phyloP scores from a whole-genome alignment of 2,329 filamentous ascomycete species.

The Tolypocladium ophioglossoides region DNA sequence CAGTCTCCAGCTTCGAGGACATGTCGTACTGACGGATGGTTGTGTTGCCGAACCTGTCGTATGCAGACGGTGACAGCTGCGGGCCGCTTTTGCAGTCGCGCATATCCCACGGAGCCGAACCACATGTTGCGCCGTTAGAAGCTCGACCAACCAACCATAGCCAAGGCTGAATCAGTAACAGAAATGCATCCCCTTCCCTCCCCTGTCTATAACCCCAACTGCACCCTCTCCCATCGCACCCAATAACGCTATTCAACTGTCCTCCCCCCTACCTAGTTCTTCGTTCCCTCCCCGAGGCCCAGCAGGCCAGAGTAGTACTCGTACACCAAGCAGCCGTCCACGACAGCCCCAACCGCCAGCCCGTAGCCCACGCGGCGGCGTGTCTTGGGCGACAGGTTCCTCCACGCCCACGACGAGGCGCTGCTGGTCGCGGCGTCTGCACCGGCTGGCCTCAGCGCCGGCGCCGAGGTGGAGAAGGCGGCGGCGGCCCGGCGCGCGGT shows the following conservation, averaged over 20 bases:
- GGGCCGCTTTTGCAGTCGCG: too few relatives aligned
- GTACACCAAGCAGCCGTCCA: conserved; percentile 16
- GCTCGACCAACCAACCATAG: too few relatives aligned
- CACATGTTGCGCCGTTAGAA: too few relatives aligned
- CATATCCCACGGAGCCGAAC: too few relatives aligned
- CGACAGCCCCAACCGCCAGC: conserved; percentile 6
- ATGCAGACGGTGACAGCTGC: too few relatives aligned
- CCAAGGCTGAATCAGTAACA: neutral
- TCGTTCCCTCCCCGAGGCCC: conserved; percentile 1
- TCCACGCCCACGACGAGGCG: conserved; percentile 13
- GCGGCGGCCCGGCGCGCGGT: conserved; percentile 7
- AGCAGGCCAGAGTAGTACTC: conserved; percentile 13
- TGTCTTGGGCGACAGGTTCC: conserved; percentile 14
- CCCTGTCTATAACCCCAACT: neutral
- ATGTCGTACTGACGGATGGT: too few relatives aligned
- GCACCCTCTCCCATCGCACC: neutral
- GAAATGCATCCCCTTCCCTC: neutral
- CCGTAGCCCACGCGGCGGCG: conserved; percentile 14
- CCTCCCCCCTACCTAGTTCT: neutral
- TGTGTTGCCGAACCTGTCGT: too few relatives aligned
- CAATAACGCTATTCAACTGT: neutral
- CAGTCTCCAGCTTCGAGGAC: too few relatives aligned
- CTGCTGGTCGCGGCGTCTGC: conserved; percentile 1
- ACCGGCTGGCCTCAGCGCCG: conserved; percentile 3
- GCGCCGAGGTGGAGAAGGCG: conserved; percentile 12